Conservation (phyloP, 441 rosid species). For the Pelargonium australe region DNA sequence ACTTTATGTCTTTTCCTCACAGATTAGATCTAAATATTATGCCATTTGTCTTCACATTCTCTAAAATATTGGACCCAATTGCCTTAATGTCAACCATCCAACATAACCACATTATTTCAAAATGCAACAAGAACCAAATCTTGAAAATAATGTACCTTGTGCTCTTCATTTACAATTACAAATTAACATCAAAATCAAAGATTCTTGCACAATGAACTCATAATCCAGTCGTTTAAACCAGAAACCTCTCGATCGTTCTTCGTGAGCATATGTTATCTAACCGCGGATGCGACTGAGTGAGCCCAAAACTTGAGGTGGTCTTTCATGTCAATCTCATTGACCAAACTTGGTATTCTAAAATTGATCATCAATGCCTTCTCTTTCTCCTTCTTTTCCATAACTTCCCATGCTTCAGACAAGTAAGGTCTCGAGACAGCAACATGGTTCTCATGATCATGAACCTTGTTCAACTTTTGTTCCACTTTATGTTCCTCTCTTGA, state of each 20-base stretch:
- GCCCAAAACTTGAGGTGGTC: conserved; percentile 69
- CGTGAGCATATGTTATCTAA: conserved; percentile 30
- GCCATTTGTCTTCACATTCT: too few species aligned
- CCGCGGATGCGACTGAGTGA: conserved; percentile 65
- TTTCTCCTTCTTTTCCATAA: conserved; percentile 28
- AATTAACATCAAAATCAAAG: neutral
- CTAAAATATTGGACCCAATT: too few species aligned
- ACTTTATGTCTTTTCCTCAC: neutral
- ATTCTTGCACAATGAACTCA: too few species aligned
- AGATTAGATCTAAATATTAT: neutral
- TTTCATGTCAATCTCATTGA: conserved; percentile 54
- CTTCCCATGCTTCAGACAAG: conserved; percentile 80
- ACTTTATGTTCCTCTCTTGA: conserved; percentile 10
- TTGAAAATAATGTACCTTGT: neutral
- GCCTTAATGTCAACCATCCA: too few species aligned
- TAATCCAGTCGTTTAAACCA: too few species aligned
- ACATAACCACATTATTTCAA: too few species aligned
- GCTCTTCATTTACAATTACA: conserved; percentile 6
- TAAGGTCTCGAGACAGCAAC: conserved; percentile 44
- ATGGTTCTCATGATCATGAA: neutral
- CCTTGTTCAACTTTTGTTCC: conserved; percentile 7
- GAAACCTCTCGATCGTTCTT: too few species aligned
- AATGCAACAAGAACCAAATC: too few species aligned
- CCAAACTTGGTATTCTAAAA: conserved; percentile 48
- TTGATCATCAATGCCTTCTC: conserved; percentile 36